Evolutionary conservation across 2,329 filamentous ascomycete genomes (phyloP), one percentile per base, ranked within the genome.

Genomic region (Akanthomyces lecanii): DNA sequence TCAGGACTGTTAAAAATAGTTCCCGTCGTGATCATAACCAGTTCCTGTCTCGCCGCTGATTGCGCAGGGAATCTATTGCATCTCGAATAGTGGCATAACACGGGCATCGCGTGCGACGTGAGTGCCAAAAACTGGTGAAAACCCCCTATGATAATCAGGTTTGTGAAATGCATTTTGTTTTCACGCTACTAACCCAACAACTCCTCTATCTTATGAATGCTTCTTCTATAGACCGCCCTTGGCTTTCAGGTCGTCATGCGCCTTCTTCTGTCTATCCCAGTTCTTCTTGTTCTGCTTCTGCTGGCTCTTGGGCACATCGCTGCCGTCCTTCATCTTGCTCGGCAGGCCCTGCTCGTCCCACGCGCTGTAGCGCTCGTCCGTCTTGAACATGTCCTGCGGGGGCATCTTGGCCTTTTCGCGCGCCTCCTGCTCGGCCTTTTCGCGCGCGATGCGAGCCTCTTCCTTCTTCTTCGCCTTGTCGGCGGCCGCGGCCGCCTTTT

Each of bases 251-350:
- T 88, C 85, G 66, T 93, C 89, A 73, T 93, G 88, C 64, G 85
- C 74, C 82, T 94, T 96, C 82, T 92, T 95, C 79, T 97, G 94
- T 73, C 82, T 87, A 69, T 96, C 90, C 91, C 91, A 96, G 62
- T 92, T 88, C 81, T 97, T 97, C 77, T 82, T 88, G 69, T 97
- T 75, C 79, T 91, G 93, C 82, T 97, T 97, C 57, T 78, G 71
- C 71, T 87, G 85, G 64, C 84, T 89, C 81, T 97, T 97, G 5
- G 90, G 84, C 44, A 97, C 81, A 68, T 96, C 91, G 65, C 86
- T 87, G 0, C 92, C 92, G 38, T 90, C 87, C 65, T 85, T 87
- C 73, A 92, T 85, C 76, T 87, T 90, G 0, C 84, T 89, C 2
- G 94, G 93, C 66, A 97, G 66, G 0, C 93, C 93, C 63, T 94